A percentile compares a stretch with the other conserved stretches of the same genome.
Evolutionary conservation across 2,329 filamentous ascomycete species (phyloP).

Genomic region (Hypoxylon sp.): DNA sequence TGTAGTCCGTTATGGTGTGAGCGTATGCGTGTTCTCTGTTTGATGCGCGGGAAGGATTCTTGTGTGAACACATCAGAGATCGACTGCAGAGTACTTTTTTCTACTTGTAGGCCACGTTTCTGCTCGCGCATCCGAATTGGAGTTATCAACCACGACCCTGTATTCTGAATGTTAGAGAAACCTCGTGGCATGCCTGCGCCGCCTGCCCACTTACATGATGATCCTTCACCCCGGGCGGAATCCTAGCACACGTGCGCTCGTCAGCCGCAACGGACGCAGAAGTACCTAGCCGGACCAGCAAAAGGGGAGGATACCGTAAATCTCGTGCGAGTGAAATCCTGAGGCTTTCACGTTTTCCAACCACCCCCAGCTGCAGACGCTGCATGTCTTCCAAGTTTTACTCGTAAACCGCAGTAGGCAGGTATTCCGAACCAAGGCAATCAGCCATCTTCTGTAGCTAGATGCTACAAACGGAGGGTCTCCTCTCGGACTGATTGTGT

Average conservation of each 20-base stretch:
- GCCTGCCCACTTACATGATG: constrained; percentile 34
- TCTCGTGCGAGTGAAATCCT: constrained; percentile 32
- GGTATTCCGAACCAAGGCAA: constrained; percentile 1
- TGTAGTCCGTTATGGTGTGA: constrained; percentile 14
- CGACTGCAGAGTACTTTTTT: constrained; percentile 33
- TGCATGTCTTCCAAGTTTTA: constrained; percentile 22
- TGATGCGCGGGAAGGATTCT: constrained; percentile 39
- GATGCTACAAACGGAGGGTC: constrained; percentile 45
- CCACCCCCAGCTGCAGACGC: constrained; percentile 6
- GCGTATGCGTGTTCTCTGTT: constrained; percentile 10
- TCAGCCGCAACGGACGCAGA: constrained; percentile 43
- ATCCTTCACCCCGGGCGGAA: constrained; percentile 32
- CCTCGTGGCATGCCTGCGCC: constrained; percentile 42
- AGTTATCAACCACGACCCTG: constrained; percentile 30
- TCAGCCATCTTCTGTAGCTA: constrained; percentile 7
- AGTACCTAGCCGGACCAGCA: constrained; percentile 35
- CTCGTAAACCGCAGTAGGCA: constrained; percentile 18
- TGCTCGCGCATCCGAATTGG: constrained; percentile 26
- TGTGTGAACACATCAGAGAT: constrained; percentile 25
- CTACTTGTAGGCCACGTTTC: constrained; percentile 24
- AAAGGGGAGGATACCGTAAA: constrained; percentile 19
- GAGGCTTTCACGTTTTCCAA: constrained; percentile 14
- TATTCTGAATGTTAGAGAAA: constrained; percentile 31
- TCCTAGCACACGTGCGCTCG: constrained; percentile 41
- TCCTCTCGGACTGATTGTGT: constrained; percentile 32